Evolutionary conservation across 2,329 filamentous ascomycete genomes (phyloP).

Genomic region (Myriosclerotinia duriaeana): DNA sequence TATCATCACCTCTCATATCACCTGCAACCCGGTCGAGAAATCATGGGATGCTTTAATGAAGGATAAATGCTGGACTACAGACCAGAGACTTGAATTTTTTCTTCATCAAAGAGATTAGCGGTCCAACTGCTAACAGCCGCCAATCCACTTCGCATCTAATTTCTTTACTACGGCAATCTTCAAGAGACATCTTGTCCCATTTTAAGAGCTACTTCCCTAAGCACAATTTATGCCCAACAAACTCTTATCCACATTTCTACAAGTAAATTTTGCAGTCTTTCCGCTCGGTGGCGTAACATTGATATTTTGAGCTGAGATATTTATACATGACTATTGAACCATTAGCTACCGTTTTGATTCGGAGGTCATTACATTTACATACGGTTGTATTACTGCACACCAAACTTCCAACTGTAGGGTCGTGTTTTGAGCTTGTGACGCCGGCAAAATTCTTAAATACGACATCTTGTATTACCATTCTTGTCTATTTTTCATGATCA

Average conservation of each 20-base stretch:
- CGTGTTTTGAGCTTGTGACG: conserved; percentile 48
- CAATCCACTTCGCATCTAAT: no score
- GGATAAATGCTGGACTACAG: no score
- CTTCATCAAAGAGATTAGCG: no score
- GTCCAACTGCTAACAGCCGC: no score
- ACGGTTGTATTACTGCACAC: conserved; percentile 48
- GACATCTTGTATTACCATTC: conserved; percentile 53
- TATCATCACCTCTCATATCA: no score
- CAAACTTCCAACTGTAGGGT: conserved; percentile 47
- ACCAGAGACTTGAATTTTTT: no score
- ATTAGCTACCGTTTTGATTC: background rate
- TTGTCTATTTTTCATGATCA: conserved; percentile 35
- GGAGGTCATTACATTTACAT: background rate
- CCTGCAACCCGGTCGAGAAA: no score
- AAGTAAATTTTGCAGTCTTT: conserved; percentile 44
- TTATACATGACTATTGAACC: conserved; percentile 34
- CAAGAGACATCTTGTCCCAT: background rate
- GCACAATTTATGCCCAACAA: conserved; percentile 18
- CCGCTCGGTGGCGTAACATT: conserved; percentile 49
- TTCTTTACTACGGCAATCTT: background rate
- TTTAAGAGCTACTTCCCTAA: background rate
- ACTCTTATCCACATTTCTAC: conserved; percentile 44
- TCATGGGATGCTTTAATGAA: no score
- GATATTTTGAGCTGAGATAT: conserved; percentile 50
- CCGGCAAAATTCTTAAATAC: conserved; percentile 44